Evolutionary conservation across 495 filamentous ascomycete species (phyloP).

Genomic region (Filosporella fistucella): DNA sequence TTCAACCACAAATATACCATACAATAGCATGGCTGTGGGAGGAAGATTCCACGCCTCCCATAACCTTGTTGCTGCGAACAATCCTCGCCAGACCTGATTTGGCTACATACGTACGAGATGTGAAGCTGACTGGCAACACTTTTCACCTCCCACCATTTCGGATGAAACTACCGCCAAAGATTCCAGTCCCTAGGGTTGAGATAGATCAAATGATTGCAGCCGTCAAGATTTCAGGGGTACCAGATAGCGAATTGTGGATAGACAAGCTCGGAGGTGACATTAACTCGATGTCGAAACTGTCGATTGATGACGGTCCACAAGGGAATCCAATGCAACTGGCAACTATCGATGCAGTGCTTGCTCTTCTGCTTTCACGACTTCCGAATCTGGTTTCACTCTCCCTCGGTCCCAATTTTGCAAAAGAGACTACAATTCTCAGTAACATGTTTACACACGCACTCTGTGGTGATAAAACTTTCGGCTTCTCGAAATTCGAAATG

Average conservation of each 20-base stretch:
- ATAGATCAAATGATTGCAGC: neutral
- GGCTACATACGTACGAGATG: neutral
- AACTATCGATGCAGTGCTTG: constrained; percentile 6
- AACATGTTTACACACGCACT: neutral
- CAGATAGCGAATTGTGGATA: neutral
- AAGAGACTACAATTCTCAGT: constrained; percentile 1
- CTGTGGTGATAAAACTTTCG: neutral
- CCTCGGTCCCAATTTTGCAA: constrained; percentile 1
- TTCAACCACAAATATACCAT: neutral
- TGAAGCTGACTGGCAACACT: neutral
- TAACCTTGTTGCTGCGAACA: neutral
- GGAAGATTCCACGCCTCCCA: neutral
- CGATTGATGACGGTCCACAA: too few relatives aligned
- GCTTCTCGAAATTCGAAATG: neutral
- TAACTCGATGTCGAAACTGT: neutral
- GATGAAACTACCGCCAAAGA: neutral
- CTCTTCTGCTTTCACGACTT: constrained; percentile 1
- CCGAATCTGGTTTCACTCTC: neutral
- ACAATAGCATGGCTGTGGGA: neutral
- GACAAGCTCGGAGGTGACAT: neutral
- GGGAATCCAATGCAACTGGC: too few relatives aligned
- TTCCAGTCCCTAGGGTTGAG: neutral
- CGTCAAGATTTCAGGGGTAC: neutral
- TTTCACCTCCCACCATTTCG: neutral
- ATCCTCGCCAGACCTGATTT: neutral